A percentile compares a stretch with the other conserved stretches of the same genome.
phyloP scores from a whole-genome alignment of 1,139 yeast species.

The Sugiyamaella japonica region DNA sequence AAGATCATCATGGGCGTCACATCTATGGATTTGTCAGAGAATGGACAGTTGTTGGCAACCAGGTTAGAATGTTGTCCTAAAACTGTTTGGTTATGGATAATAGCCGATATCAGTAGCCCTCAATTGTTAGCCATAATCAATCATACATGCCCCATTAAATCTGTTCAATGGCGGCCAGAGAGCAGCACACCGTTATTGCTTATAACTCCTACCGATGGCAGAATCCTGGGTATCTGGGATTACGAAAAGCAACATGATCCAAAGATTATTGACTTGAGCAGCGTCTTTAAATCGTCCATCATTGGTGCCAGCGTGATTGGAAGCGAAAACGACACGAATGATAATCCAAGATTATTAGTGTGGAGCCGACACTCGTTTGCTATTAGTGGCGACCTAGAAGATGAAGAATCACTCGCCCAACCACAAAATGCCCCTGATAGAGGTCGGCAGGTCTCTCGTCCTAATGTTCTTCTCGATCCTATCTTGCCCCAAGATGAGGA shows the following conservation, averaged over 20 bases:
- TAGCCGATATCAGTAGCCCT: conserved; percentile 10
- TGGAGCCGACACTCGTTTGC: conserved; percentile 11
- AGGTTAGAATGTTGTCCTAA: conserved; percentile 26
- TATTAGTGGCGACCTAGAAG: conserved; percentile 3
- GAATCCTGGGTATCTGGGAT: conserved; percentile 27
- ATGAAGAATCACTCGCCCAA: not conserved
- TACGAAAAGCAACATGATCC: conserved; percentile 17
- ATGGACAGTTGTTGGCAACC: conserved; percentile 24
- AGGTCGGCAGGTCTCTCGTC: not conserved
- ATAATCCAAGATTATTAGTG: conserved; percentile 2
- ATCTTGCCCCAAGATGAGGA: conserved; percentile 28
- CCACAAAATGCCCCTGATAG: not conserved
- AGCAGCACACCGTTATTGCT: conserved; percentile 15
- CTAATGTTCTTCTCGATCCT: not conserved
- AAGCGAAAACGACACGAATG: conserved; percentile 1
- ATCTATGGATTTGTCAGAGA: conserved; percentile 22
- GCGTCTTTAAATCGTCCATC: conserved; percentile 6
- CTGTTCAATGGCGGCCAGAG: conserved; percentile 24
- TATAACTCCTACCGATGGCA: conserved; percentile 23
- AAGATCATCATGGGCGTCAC: not conserved
- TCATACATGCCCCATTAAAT: conserved; percentile 25
- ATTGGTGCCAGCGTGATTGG: conserved; percentile 8
- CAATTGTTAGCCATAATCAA: conserved; percentile 22
- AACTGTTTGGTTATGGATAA: conserved; percentile 31
- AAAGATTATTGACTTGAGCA: conserved; percentile 19